Conservation (phyloP, 805 yeast genomes). For the Isabelozyma rhagii region DNA sequence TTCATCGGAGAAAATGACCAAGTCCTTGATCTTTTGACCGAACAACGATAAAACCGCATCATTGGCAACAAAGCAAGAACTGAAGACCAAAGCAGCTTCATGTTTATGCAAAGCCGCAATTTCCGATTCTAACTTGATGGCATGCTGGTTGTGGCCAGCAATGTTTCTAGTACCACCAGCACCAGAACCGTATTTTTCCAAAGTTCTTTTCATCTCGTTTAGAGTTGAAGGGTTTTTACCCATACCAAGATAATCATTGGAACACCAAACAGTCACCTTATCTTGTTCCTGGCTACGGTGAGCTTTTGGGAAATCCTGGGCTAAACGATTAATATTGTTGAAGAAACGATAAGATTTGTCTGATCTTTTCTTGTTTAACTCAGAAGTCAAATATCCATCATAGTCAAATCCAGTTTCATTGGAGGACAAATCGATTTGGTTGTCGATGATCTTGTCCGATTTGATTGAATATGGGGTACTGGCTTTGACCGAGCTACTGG, state of each 20-base stretch:
- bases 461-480: slow-evolving; percentile 32
- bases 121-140: slow-evolving; percentile 83
- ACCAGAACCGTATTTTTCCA: slow-evolving; percentile 93
- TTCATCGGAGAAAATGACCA: slow-evolving; percentile 90
- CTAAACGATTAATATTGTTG: slow-evolving; percentile 95
- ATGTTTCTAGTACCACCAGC: slow-evolving; percentile 99
- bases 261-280: slow-evolving; percentile 98
- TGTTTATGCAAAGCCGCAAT: slow-evolving; percentile 89
- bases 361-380: slow-evolving; percentile 67
- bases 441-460: slow-evolving; percentile 21
- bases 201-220: slow-evolving; percentile 70
- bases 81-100: slow-evolving; percentile 91
- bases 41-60: slow-evolving; percentile 89
- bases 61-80: slow-evolving; percentile 95
- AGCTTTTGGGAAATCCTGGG: slow-evolving; percentile 90
- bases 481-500: slow-evolving; percentile 26
- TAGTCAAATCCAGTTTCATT: slow-evolving; percentile 65
- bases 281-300: slow-evolving; percentile 73
- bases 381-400: slow-evolving; percentile 62
- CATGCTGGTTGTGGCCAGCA: slow-evolving; percentile 93
- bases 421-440: slow-evolving; percentile 30
- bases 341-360: slow-evolving; percentile 95
- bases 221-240: slow-evolving; percentile 76
- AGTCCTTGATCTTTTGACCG: slow-evolving; percentile 85
- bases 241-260: slow-evolving; percentile 96